A percentile compares a stretch with the other conserved stretches of the same genome.
Evolutionary conservation across 306 rosid species (phyloP).

Genomic region (Trichosanthes cucumerina): DNA sequence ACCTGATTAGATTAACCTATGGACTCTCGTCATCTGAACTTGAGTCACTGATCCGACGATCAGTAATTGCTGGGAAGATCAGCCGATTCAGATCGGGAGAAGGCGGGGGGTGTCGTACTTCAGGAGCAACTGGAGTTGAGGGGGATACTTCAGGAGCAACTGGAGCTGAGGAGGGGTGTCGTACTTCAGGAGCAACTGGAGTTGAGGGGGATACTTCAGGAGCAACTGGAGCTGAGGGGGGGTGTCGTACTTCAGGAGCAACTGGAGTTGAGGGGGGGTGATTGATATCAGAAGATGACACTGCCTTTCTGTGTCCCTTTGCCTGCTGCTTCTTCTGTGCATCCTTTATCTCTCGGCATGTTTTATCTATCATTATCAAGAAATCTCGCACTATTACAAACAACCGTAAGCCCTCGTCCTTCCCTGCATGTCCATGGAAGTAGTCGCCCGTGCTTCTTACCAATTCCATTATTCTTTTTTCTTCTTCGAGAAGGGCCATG

Average conservation of each 20-base stretch:
- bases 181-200: conserved; percentile 6
- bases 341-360: conserved; percentile 55
- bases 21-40: conserved; percentile 85
- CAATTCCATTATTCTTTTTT: conserved; percentile 68
- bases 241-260: neutral
- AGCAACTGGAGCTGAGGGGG: neutral
- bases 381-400: conserved; percentile 71
- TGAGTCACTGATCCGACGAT: conserved; percentile 41
- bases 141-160: conserved; percentile 6
- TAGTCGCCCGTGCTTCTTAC: conserved; percentile 90
- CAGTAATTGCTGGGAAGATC: conserved; percentile 50
- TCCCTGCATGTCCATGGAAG: conserved; percentile 83
- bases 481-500: conserved; percentile 44
- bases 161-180: neutral
- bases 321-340: conserved; percentile 31
- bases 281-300: conserved; percentile 18
- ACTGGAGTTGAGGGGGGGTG: conserved; percentile 6
- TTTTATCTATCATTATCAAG: conserved; percentile 71
- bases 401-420: conserved; percentile 80
- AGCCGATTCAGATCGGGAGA: conserved; percentile 32
- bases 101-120: neutral
- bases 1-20: conserved; percentile 25
- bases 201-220: neutral
- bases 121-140: neutral
- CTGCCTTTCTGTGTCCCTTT: conserved; percentile 31